Percentiles rank a stretch among this genome's conserved stretches.
Conservation (phyloP, 1,284 basidiomycete species). For the Coniferiporia sulphurascens region DNA sequence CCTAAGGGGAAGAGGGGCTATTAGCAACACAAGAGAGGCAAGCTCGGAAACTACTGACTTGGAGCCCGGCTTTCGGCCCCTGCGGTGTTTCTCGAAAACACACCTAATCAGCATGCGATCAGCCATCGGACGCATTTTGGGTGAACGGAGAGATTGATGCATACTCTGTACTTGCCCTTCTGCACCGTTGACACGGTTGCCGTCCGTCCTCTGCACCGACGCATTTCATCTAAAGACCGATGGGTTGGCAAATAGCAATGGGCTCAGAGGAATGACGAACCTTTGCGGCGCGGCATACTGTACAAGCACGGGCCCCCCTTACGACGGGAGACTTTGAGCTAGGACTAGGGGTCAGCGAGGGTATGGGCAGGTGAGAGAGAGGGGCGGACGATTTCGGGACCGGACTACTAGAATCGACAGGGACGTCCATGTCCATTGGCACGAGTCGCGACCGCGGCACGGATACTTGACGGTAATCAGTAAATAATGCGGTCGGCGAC, state of each 20-base stretch:
- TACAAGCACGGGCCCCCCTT: slow-evolving; percentile 73
- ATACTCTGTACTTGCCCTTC: slow-evolving; percentile 69
- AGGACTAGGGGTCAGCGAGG: slow-evolving; percentile 55
- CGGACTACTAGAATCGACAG: slow-evolving; percentile 54
- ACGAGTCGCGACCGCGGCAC: slow-evolving; percentile 6
- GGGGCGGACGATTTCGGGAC: slow-evolving; percentile 58
- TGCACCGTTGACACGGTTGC: slow-evolving; percentile 73
- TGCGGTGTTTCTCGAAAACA: slow-evolving; percentile 79
- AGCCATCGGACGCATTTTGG: slow-evolving; percentile 16
- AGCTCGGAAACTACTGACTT: slow-evolving; percentile 46
- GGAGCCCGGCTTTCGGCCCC: slow-evolving; percentile 82
- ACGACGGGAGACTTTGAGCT: slow-evolving; percentile 63
- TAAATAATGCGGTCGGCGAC: slow-evolving; percentile 4
- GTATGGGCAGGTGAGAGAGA: slow-evolving; percentile 62
- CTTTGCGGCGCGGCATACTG: slow-evolving; percentile 78
- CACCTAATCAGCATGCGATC: slow-evolving; percentile 42
- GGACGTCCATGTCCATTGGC: slow-evolving; percentile 31
- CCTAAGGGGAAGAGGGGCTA: slow-evolving; percentile 33
- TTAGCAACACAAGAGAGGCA: slow-evolving; percentile 15
- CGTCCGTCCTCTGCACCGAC: slow-evolving; percentile 78
- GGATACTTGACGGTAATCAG: slow-evolving; percentile 4
- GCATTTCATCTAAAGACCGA: slow-evolving; percentile 83
- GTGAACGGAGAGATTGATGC: slow-evolving; percentile 21
- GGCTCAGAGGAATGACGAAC: too few relatives aligned
- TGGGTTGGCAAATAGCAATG: too few relatives aligned